A percentile compares a stretch with the other conserved stretches of the same genome.
Conservation (phyloP, 2,329 filamentous ascomycete species). For the Monosporascus sp. region DNA sequence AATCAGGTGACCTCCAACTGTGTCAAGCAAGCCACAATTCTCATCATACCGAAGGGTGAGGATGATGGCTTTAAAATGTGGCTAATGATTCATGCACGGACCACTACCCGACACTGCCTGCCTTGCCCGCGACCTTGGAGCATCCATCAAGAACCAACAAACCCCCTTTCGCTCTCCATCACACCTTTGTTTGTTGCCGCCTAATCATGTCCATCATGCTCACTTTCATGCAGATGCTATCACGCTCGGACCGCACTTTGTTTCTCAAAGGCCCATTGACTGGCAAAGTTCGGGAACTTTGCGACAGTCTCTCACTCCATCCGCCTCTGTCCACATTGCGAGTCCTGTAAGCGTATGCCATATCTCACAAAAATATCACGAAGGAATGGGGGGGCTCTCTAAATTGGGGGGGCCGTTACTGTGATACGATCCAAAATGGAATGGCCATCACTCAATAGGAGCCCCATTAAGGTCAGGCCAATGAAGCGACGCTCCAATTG, state of each 20-base stretch:
- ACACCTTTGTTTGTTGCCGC: neutral
- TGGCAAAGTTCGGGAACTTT: neutral
- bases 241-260: neutral
- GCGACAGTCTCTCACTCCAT: neutral
- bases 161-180: neutral
- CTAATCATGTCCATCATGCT: neutral
- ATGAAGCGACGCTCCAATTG: too few relatives aligned
- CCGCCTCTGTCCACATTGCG: neutral
- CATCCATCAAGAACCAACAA: neutral
- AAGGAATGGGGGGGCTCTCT: neutral
- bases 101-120: neutral
- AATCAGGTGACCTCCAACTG: neutral
- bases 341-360: neutral
- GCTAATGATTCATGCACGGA: neutral
- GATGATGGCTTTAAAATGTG: neutral
- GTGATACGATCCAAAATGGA: neutral
- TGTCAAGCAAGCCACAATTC: neutral
- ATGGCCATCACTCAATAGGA: neutral
- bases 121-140: neutral
- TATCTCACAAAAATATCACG: neutral
- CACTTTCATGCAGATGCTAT: neutral
- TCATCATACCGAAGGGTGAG: neutral
- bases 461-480: neutral
- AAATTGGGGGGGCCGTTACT: neutral
- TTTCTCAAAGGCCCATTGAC: neutral